Evolutionary conservation across 1,284 basidiomycete genomes (phyloP).

Genomic region (Ganoderma meredithae): DNA sequence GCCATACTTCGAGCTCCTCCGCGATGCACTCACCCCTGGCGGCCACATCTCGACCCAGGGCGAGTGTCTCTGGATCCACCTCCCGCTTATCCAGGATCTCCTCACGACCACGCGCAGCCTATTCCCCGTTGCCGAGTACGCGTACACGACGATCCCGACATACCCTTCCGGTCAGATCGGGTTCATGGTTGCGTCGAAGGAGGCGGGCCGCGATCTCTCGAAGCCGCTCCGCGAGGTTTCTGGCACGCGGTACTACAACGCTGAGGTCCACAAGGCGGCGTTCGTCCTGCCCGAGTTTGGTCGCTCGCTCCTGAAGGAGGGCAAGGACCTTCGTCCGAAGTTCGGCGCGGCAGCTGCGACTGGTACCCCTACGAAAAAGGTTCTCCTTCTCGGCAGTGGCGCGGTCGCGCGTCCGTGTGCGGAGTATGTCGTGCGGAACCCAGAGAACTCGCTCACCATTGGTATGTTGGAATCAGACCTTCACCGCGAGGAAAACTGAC

Average conservation of each 20-base stretch:
- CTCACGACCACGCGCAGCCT: constrained; percentile 77
- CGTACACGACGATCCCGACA: constrained; percentile 96
- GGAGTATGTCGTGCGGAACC: constrained; percentile 89
- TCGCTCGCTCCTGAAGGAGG: constrained; percentile 76
- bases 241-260: constrained; percentile 88
- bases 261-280: constrained; percentile 81
- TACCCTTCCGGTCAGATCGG: constrained; percentile 98
- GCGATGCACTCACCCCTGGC: constrained; percentile 88
- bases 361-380: constrained; percentile 63
- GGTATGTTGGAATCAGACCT: constrained; percentile 50
- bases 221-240: constrained; percentile 76
- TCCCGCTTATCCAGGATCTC: constrained; percentile 87
- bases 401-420: constrained; percentile 95
- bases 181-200: constrained; percentile 92
- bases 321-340: constrained; percentile 71
- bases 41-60: constrained; percentile 97
- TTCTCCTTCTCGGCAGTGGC: constrained; percentile 93
- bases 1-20: constrained; percentile 95
- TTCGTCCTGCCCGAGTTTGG: constrained; percentile 96
- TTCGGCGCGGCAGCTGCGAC: constrained; percentile 59
- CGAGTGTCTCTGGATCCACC: constrained; percentile 96
- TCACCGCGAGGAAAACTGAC: neutral
- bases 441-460: constrained; percentile 87
- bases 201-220: constrained; percentile 71
- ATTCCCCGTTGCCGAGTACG: constrained; percentile 91